phyloP scores from a whole-genome alignment of 2,329 filamentous ascomycete genomes.

The Dendryphion nanum region DNA sequence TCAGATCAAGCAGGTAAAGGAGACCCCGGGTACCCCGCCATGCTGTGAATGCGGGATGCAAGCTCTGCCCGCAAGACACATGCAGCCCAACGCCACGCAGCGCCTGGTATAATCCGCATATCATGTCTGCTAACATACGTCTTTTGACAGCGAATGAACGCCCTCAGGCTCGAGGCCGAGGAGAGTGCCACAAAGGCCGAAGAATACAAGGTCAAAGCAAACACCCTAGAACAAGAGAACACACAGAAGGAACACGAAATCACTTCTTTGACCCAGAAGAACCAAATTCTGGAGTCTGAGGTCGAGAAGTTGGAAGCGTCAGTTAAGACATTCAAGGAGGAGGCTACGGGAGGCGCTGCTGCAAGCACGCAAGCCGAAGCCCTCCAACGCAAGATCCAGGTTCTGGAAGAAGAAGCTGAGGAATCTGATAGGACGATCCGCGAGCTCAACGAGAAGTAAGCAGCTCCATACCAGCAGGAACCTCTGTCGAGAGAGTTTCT shows the following conservation, averaged over 20 bases:
- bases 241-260: slow-evolving; percentile 97
- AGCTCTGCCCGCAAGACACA: no score
- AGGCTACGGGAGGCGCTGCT: slow-evolving; percentile 77
- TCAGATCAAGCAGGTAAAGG: slow-evolving; percentile 83
- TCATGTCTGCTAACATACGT: no score
- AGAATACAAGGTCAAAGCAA: slow-evolving; percentile 84
- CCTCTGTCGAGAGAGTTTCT: neutral
- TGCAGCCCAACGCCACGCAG: no score
- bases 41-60: no score
- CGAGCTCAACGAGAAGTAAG: slow-evolving; percentile 98
- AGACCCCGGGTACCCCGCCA: slow-evolving; percentile 38
- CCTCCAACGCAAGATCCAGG: slow-evolving; percentile 85
- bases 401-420: slow-evolving; percentile 97
- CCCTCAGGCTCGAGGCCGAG: slow-evolving; percentile 91
- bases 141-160: slow-evolving; percentile 79
- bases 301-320: slow-evolving; percentile 86
- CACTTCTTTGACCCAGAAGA: slow-evolving; percentile 93
- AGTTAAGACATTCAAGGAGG: slow-evolving; percentile 84
- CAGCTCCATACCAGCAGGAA: no score
- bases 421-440: slow-evolving; percentile 93
- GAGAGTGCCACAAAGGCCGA: slow-evolving; percentile 78
- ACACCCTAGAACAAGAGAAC: slow-evolving; percentile 90
- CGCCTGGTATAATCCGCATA: no score
- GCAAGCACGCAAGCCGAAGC: slow-evolving; percentile 88
- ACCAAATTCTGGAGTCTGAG: slow-evolving; percentile 82